Conservation (phyloP, 257 asterid genomes). For the Penstemon eatonii region DNA sequence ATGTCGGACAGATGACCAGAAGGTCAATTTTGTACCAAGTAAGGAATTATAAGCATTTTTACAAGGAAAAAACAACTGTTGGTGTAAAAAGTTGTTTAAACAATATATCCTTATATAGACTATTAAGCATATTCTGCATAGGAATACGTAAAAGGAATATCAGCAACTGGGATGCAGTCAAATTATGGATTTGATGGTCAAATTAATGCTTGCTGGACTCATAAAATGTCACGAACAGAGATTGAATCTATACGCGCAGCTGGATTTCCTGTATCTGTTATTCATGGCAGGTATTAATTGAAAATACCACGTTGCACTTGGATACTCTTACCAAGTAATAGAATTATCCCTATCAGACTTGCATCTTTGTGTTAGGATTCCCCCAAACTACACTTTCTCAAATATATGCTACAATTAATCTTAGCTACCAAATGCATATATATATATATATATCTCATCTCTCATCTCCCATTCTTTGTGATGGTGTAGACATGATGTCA, state of each 20-base stretch:
- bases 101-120: too few species aligned
- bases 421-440: too few species aligned
- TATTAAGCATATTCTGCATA: constrained; percentile 34
- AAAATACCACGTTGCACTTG: too few species aligned
- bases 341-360: too few species aligned
- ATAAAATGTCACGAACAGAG: constrained; percentile 62
- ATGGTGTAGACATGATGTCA: constrained; percentile 68
- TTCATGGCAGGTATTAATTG: constrained; percentile 81
- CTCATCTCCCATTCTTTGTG: background rate
- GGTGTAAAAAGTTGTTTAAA: too few species aligned
- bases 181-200: constrained; percentile 91
- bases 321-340: too few species aligned
- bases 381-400: too few species aligned
- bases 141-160: constrained; percentile 90
- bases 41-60: constrained; percentile 35
- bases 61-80: background rate
- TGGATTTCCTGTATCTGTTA: constrained; percentile 80
- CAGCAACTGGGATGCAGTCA: constrained; percentile 90
- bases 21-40: constrained; percentile 86
- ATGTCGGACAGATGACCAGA: constrained; percentile 69
- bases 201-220: constrained; percentile 96
- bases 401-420: too few species aligned
- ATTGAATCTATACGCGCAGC: constrained; percentile 63
- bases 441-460: too few species aligned
- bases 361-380: too few species aligned